Percentiles rank a stretch among this genome's conserved stretches.
phyloP scores from a whole-genome alignment of 306 rosid species.

The Trifolium dubium region DNA sequence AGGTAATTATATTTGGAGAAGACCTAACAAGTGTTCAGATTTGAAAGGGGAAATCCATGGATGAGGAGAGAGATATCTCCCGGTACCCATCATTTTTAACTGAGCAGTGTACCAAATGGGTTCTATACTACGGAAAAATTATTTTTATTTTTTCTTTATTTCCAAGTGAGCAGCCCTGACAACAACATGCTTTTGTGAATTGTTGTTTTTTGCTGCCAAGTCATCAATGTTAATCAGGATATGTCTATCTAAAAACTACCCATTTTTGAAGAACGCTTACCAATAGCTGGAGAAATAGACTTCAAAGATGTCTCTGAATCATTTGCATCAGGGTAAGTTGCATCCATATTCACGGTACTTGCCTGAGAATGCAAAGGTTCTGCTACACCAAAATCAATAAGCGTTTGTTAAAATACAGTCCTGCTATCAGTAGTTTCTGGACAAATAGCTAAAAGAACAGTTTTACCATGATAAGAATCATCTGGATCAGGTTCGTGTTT shows the following conservation, averaged over 20 bases:
- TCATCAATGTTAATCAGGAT: constrained; percentile 42
- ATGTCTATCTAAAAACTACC: constrained; percentile 42
- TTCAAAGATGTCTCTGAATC: constrained; percentile 45
- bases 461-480: constrained; percentile 49
- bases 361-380: constrained; percentile 35
- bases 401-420: constrained; percentile 31
- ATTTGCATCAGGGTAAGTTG: constrained; percentile 53
- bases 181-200: background rate
- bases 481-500: constrained; percentile 69
- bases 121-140: background rate
- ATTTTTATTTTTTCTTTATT: constrained; percentile 24
- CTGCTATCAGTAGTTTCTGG: constrained; percentile 32
- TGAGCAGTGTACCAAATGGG: background rate
- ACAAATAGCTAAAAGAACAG: constrained; percentile 37
- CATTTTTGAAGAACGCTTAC: constrained; percentile 38
- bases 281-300: constrained; percentile 38
- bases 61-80: constrained; percentile 18
- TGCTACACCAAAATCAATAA: constrained; percentile 30
- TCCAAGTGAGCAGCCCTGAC: constrained; percentile 6
- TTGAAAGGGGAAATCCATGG: constrained; percentile 19
- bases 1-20: constrained; percentile 12
- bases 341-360: constrained; percentile 36
- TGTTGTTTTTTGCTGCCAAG: constrained; percentile 37
- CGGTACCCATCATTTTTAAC: constrained; percentile 9
- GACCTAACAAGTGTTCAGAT: background rate